Evolutionary conservation across 2,329 filamentous ascomycete genomes (phyloP), one percentile per base, ranked within the genome.

Genomic region (Raffaelea ambrosiae): DNA sequence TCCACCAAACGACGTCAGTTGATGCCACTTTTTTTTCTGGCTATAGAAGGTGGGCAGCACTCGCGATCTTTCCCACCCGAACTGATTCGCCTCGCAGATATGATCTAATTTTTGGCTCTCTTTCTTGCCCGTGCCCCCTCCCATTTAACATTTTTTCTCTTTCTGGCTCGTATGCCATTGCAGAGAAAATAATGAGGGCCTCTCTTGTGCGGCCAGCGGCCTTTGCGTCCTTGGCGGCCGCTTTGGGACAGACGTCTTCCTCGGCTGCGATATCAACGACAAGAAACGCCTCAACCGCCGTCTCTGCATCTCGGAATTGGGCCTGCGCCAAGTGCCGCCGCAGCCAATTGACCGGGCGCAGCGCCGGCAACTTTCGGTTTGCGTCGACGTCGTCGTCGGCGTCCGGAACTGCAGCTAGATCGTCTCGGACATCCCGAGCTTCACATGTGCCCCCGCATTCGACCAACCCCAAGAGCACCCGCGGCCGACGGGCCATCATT

Each of bases 401-500:
- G 31, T 35, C 40, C 38, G 38, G 21, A n/a, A n/a, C n/a, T n/a
- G n/a, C n/a, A n/a, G n/a, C n/a, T 36, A n/a, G 10, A 7, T 33
- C 5, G 40, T 23, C 40, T 31, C 41, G 11, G 23, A 23, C 41
- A 14, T 9, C 39, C 8, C 14, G n/a, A 10, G 20, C 31, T 11
- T 39, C 40, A 1, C 38, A 26, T 33, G 26, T 20, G 13, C 39
- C 41, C 11, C 43, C 39, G 22, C 44, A 33, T 36, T 42, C 35
- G 8, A n/a, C 8, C 35, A 38, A 38, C 16, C 35, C 8, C 16
- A 29, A n/a, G 11, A 11, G 18, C 33, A 22, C 51, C 9, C 53
- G 52, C 23, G 50, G 55, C 5, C 59, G 56, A 39, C 49, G 58
- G 16, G 58, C 55, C 9, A 57, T 77, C 16, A 59, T 79, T 23